Conservation (phyloP, 2,329 filamentous ascomycete species). For the Cladosporium sp. region DNA sequence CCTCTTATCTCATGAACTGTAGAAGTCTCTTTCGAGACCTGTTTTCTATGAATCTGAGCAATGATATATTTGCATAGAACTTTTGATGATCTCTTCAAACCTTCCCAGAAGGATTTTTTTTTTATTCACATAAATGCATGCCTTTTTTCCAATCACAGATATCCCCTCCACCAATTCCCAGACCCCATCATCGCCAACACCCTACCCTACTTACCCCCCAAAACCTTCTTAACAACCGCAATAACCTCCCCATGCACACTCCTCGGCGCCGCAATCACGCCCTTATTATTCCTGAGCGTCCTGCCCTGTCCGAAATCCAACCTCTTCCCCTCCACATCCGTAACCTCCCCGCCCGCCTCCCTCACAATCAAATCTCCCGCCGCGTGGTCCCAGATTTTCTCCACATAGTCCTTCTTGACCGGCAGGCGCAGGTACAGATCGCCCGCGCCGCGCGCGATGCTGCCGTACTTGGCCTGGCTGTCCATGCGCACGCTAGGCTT, state of each 20-base stretch:
- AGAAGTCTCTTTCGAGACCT: too few relatives aligned
- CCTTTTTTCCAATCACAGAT: slow-evolving; percentile 15
- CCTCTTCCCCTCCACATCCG: slow-evolving; percentile 78
- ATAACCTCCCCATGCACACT: slow-evolving; percentile 73
- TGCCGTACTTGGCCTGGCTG: slow-evolving; percentile 96
- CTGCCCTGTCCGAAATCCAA: slow-evolving; percentile 84
- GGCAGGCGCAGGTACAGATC: slow-evolving; percentile 93
- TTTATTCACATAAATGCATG: slow-evolving; percentile 2
- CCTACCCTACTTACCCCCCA: slow-evolving; percentile 48
- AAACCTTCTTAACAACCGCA: slow-evolving; percentile 74
- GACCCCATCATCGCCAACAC: slow-evolving; percentile 35
- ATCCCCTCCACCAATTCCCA: background rate
- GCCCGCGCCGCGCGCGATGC: slow-evolving; percentile 87
- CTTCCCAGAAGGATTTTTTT: too few relatives aligned
- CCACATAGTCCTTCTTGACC: slow-evolving; percentile 80
- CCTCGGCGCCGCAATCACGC: slow-evolving; percentile 82
- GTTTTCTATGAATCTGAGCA: too few relatives aligned
- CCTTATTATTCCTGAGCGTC: slow-evolving; percentile 86
- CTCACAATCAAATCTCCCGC: slow-evolving; percentile 91
- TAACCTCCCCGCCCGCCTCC: slow-evolving; percentile 89
- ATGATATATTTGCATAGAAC: too few relatives aligned
- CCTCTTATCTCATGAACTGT: too few relatives aligned
- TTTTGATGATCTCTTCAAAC: too few relatives aligned
- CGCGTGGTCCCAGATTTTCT: slow-evolving; percentile 99
- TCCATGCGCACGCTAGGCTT: slow-evolving; percentile 92